Evolutionary conservation across 108 stramenopile genomes (phyloP).

Genomic region (Cyclotella sp.): DNA sequence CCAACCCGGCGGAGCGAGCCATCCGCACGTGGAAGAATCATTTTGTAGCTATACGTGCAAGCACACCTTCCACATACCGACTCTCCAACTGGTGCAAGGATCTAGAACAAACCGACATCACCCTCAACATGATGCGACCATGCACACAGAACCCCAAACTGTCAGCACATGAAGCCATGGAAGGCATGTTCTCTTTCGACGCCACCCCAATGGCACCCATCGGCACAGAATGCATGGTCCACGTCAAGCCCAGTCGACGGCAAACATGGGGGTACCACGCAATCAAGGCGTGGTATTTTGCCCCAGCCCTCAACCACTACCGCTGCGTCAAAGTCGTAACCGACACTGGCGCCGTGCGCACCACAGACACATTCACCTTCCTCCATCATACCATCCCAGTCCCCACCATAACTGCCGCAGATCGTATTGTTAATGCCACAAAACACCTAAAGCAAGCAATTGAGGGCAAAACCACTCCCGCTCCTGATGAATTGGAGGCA

Average conservation of each 20-base stretch:
- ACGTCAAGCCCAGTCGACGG: slow-evolving; percentile 27
- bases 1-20: slow-evolving; percentile 12
- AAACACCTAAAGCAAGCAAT: background rate
- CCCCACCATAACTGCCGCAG: background rate
- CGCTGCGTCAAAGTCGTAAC: slow-evolving; percentile 16
- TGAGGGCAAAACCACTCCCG: background rate
- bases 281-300: slow-evolving; percentile 33
- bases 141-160: background rate
- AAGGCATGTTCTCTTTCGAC: background rate
- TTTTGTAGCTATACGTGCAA: slow-evolving; percentile 1
- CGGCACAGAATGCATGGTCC: slow-evolving; percentile 6
- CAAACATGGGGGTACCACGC: slow-evolving; percentile 30
- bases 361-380: slow-evolving; percentile 4
- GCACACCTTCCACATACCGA: background rate
- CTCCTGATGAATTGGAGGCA: background rate
- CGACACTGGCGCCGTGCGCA: background rate
- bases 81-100: background rate
- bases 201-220: background rate
- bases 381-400: background rate
- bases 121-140: slow-evolving; percentile 19
- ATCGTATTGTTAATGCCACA: background rate
- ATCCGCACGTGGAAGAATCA: slow-evolving; percentile 16
- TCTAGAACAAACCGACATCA: background rate
- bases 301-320: slow-evolving; percentile 34
- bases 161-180: slow-evolving; percentile 4